Conservation (phyloP, 23 red algal species). For the Gracilaria domingensis region DNA sequence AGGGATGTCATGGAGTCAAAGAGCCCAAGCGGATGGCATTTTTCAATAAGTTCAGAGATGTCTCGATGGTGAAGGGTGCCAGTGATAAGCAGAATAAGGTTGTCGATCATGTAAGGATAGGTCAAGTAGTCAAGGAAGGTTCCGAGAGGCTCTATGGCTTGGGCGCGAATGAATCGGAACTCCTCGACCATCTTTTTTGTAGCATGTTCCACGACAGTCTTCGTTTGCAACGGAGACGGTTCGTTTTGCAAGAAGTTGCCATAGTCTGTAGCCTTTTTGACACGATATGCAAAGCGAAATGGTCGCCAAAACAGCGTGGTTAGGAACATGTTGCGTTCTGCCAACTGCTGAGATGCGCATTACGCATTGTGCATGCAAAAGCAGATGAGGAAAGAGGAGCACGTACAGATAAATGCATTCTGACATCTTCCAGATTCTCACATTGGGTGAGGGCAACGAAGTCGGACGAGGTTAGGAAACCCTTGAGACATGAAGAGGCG, state of each 20-base stretch:
- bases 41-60: slow-evolving; percentile 95
- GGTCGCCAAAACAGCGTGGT: not conserved
- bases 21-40: slow-evolving; percentile 95
- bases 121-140: slow-evolving; percentile 97
- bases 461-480: slow-evolving; percentile 85
- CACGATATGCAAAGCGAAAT: not conserved
- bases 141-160: slow-evolving; percentile 81
- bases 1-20: slow-evolving; percentile 96
- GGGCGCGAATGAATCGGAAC: slow-evolving; percentile 82
- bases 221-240: slow-evolving; percentile 86
- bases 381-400: not conserved
- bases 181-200: slow-evolving; percentile 90
- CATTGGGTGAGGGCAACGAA: slow-evolving; percentile 95
- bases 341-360: too few species aligned
- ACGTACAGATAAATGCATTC: slow-evolving; percentile 95
- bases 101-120: slow-evolving; percentile 99
- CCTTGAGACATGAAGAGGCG: slow-evolving; percentile 34
- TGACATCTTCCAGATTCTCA: slow-evolving; percentile 93
- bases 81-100: slow-evolving; percentile 94
- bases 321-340: not conserved
- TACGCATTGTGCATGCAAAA: not conserved
- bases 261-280: slow-evolving; percentile 87
- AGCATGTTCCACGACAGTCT: slow-evolving; percentile 78
- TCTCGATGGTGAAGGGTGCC: slow-evolving; percentile 89
- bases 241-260: slow-evolving; percentile 90